Percentiles rank a stretch among this genome's conserved stretches.
These are phyloP conservation scores for Paraconiothyrium sp. DNA, from an alignment of 2,329 filamentous ascomycete species.

Conservation along the genomic window DNA sequence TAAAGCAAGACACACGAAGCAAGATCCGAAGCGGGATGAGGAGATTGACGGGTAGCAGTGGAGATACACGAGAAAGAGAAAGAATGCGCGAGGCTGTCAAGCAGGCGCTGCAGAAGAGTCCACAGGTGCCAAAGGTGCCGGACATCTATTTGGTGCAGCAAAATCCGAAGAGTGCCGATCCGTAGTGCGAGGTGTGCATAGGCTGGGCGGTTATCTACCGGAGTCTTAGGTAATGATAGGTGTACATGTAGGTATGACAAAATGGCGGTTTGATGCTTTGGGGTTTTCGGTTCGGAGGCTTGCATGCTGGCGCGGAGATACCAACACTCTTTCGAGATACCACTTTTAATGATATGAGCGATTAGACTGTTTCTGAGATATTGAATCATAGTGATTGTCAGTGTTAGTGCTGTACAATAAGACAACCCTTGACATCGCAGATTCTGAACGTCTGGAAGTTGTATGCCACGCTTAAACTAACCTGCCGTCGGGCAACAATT, in stretches of 20 bases:
- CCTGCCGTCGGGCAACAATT: background rate
- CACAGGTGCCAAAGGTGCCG: slow-evolving; percentile 60
- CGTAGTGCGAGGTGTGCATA: slow-evolving; percentile 24
- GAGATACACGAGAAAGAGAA: slow-evolving; percentile 52
- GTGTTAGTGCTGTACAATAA: background rate
- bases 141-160: slow-evolving; percentile 51
- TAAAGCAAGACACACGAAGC: slow-evolving; percentile 62
- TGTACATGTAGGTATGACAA: background rate
- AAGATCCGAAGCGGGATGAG: slow-evolving; percentile 66
- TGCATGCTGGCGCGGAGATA: slow-evolving; percentile 7
- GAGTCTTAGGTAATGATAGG: slow-evolving; percentile 6
- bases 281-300: background rate
- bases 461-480: background rate
- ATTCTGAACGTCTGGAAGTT: background rate
- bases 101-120: slow-evolving; percentile 52
- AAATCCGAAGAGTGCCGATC: slow-evolving; percentile 49
- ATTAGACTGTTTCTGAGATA: background rate
- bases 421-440: background rate
- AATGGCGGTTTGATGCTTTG: background rate
- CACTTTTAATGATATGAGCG: slow-evolving; percentile 4
- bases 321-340: slow-evolving; percentile 9
- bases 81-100: slow-evolving; percentile 50
- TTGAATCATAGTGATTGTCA: background rate
- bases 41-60: slow-evolving; percentile 67
- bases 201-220: background rate